A percentile compares a stretch with the other conserved stretches of the same genome.
These are phyloP conservation scores for Puccinia horiana DNA, from an alignment of 1,284 basidiomycete genomes.

Conservation along the genomic window DNA sequence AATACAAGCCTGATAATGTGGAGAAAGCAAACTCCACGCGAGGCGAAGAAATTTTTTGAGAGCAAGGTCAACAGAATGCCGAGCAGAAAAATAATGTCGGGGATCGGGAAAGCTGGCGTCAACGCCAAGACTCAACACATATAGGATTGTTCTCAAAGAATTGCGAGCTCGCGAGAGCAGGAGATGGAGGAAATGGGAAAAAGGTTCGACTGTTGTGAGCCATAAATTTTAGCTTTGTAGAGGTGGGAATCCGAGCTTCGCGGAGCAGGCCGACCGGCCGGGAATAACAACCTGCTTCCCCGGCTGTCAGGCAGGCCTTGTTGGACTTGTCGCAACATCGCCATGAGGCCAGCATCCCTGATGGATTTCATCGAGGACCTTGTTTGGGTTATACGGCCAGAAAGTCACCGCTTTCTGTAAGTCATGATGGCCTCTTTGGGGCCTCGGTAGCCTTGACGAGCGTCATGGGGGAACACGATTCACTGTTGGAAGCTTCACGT, in stretches of 20 bases:
- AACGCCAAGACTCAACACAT: conserved; percentile 6
- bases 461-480: not conserved
- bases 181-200: not conserved
- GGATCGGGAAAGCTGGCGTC: not conserved
- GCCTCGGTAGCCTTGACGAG: conserved; percentile 24
- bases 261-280: not conserved
- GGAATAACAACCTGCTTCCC: conserved; percentile 5
- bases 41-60: not conserved
- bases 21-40: conserved; percentile 1
- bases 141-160: not conserved
- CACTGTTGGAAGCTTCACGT: not conserved
- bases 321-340: conserved; percentile 2
- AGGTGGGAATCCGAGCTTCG: conserved; percentile 7
- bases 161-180: conserved; percentile 15
- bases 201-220: conserved; percentile 6
- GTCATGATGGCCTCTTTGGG: not conserved
- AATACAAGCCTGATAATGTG: not conserved
- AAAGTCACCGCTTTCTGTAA: conserved; percentile 4
- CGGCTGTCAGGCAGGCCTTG: conserved; percentile 13
- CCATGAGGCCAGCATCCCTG: not conserved
- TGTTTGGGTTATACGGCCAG: not conserved
- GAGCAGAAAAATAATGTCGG: conserved; percentile 1
- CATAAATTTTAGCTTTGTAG: not conserved
- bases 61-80: not conserved
- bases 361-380: conserved; percentile 8